These are phyloP conservation scores for Antitrichia curtipendula DNA, from an alignment of 225 moss, liverwort and hornwort species.

Conservation along the genomic window DNA sequence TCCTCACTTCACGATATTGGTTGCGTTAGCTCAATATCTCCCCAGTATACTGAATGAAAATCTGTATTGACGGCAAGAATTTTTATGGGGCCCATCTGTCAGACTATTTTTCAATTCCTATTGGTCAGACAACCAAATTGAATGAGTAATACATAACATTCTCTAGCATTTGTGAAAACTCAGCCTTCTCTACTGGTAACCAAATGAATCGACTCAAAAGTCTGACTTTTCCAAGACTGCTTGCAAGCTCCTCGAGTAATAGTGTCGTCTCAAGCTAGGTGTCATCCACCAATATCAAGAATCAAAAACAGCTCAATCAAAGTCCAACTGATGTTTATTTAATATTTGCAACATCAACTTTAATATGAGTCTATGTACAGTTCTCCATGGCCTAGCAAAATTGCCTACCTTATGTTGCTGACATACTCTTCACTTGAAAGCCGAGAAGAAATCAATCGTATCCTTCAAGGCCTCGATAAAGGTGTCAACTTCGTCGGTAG, in stretches of 20 bases:
- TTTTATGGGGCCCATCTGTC: not conserved
- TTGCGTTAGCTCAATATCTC: not conserved
- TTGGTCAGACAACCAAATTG: not conserved
- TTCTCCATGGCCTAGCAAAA: not conserved
- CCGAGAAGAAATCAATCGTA: conserved; percentile 60
- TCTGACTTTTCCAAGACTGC: not conserved
- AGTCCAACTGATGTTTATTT: not conserved
- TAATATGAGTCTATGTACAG: not conserved
- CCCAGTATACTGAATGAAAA: not conserved
- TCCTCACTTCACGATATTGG: not conserved
- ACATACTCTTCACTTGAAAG: conserved; percentile 1
- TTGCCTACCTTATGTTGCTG: not conserved
- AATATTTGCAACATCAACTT: not conserved
- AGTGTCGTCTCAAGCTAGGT: not conserved
- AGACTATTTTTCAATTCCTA: not conserved
- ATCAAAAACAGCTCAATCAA: not conserved
- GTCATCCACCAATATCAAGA: not conserved
- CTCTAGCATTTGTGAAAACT: not conserved
- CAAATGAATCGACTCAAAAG: not conserved
- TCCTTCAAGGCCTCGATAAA: conserved; percentile 71
- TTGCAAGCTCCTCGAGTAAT: not conserved
- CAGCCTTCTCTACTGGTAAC: not conserved
- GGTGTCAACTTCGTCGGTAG: conserved; percentile 59
- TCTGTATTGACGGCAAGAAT: not conserved
- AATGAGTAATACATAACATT: not conserved